Percentiles rank a stretch among this genome's conserved stretches.
These are phyloP conservation scores for Oemleria cerasiformis DNA, from an alignment of 306 rosid genomes.

Conservation along the genomic window DNA sequence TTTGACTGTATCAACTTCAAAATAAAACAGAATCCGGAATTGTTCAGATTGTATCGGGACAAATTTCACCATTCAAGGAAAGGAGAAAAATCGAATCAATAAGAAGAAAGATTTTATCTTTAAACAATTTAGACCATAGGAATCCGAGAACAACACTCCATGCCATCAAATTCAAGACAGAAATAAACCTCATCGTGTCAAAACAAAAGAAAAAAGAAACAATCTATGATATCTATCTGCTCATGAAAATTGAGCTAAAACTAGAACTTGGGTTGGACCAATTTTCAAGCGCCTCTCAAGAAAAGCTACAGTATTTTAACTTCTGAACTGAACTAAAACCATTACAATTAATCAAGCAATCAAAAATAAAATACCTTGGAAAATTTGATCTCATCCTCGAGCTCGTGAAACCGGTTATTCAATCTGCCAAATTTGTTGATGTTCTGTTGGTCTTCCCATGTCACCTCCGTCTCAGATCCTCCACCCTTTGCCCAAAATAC, in stretches of 20 bases:
- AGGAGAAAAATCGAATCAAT: no score
- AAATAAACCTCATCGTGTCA: neutral
- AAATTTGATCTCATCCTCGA: conserved; percentile 76
- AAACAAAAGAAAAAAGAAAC: neutral
- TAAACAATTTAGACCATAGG: neutral
- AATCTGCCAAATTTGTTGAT: conserved; percentile 88
- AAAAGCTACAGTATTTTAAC: neutral
- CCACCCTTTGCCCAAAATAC: conserved; percentile 43
- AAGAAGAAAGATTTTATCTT: neutral
- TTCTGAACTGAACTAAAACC: neutral
- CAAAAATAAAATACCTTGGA: conserved; percentile 50
- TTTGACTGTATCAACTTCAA: neutral
- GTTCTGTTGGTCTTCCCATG: conserved; percentile 86
- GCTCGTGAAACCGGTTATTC: conserved; percentile 90
- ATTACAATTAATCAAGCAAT: neutral
- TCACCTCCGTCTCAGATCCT: conserved; percentile 80
- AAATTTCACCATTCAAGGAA: neutral
- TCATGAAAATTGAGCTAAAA: neutral
- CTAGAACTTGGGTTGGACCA: neutral
- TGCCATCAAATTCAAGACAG: no score
- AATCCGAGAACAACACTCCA: no score
- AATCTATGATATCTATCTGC: neutral
- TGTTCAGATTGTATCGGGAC: neutral
- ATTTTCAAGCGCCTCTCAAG: neutral
- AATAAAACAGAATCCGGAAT: neutral